These are phyloP conservation scores for Chytriomyces sp. DNA, from an alignment of 192 early-diverging fungal genomes.

Conservation along the genomic window DNA sequence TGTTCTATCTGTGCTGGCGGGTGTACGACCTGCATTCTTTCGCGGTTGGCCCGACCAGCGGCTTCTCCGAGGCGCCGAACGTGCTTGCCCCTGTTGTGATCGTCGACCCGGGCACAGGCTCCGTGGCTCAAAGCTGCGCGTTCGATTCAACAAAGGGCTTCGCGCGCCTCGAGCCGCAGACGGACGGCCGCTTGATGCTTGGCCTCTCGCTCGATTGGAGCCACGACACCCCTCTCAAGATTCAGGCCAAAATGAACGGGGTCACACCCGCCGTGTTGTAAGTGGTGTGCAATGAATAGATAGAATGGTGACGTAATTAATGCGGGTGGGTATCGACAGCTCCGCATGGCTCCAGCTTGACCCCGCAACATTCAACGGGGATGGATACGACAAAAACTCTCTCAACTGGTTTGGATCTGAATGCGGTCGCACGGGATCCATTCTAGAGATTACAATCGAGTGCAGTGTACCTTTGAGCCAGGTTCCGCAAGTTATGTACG, in stretches of 20 bases:
- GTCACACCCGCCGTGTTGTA: conserved; percentile 28
- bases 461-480: conserved; percentile 6
- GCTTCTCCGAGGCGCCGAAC: too few relatives aligned
- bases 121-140: not conserved
- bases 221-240: conserved; percentile 1
- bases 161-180: conserved; percentile 26
- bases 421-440: conserved; percentile 29
- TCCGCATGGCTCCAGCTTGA: not conserved
- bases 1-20: conserved; percentile 7
- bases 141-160: not conserved
- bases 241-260: conserved; percentile 4
- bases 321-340: too few relatives aligned
- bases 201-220: conserved; percentile 39
- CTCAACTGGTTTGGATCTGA: conserved; percentile 44
- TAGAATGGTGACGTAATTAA: too few relatives aligned
- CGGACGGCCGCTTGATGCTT: not conserved
- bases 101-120: conserved; percentile 4
- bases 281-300: not conserved
- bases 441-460: conserved; percentile 41
- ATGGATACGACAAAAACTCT: conserved; percentile 5
- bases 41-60: not conserved
- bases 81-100: not conserved
- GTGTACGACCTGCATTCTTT: conserved; percentile 5
- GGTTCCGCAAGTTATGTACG: conserved; percentile 28
- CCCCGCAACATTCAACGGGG: not conserved